A percentile compares a stretch with the other conserved stretches of the same genome.
phyloP scores from a whole-genome alignment of 176 grass and related monocot genomes.

The Oryza glumipatula region DNA sequence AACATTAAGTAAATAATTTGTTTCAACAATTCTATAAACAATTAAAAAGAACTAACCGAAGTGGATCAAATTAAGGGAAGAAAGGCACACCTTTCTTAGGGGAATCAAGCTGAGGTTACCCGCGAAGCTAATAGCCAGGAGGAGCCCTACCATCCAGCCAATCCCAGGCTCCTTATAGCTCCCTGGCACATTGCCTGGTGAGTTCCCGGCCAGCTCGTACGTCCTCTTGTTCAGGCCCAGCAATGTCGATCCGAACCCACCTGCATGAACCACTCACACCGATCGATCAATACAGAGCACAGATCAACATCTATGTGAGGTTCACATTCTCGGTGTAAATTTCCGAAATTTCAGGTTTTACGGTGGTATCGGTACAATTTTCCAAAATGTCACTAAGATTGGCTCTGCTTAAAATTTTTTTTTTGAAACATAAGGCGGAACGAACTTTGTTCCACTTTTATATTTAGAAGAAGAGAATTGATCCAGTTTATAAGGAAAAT shows the following conservation, averaged over 20 bases:
- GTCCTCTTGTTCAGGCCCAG: slow-evolving; percentile 87
- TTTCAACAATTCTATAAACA: no score
- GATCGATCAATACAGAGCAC: background rate
- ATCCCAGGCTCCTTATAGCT: slow-evolving; percentile 88
- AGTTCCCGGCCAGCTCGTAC: slow-evolving; percentile 71
- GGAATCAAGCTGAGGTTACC: slow-evolving; percentile 81
- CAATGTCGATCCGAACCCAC: slow-evolving; percentile 88
- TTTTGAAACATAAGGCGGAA: no score
- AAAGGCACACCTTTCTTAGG: slow-evolving; percentile 80
- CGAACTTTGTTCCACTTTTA: no score
- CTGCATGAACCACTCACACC: slow-evolving; percentile 30
- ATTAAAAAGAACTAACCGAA: background rate
- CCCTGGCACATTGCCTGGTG: slow-evolving; percentile 70
- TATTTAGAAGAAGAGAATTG: no score
- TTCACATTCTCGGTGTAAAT: no score
- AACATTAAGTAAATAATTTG: no score
- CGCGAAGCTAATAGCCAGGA: slow-evolving; percentile 65
- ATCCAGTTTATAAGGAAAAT: no score
- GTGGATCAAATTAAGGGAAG: background rate
- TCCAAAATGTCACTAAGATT: no score
- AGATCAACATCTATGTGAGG: background rate
- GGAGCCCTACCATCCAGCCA: slow-evolving; percentile 83
- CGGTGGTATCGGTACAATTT: no score
- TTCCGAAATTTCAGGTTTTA: no score
- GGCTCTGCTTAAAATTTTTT: no score